Evolutionary conservation across 73 alveolate species (phyloP).

Genomic region (Paramecium sonneborni): DNA sequence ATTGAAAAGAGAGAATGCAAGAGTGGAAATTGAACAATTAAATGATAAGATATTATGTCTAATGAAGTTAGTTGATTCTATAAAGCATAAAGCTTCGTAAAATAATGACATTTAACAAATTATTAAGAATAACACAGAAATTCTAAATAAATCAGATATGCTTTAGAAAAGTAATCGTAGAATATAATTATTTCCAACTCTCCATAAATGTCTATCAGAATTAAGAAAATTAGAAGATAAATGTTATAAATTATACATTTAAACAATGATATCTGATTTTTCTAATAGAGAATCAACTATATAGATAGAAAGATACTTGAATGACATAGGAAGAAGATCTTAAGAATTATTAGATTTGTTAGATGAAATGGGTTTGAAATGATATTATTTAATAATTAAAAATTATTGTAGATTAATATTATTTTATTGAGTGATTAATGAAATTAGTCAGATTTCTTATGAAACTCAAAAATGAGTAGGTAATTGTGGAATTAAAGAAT

Average conservation of each 20-base stretch:
- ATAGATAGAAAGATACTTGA: neutral
- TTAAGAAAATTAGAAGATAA: slow-evolving; percentile 20
- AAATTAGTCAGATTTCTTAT: slow-evolving; percentile 94
- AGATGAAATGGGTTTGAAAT: neutral
- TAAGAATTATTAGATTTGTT: neutral
- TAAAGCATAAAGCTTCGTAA: neutral
- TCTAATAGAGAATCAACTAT: neutral
- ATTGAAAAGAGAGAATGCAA: slow-evolving; percentile 36
- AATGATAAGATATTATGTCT: neutral
- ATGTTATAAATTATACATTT: slow-evolving; percentile 26
- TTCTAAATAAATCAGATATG: neutral
- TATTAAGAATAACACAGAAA: neutral
- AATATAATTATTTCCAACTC: slow-evolving; percentile 22
- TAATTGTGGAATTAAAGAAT: slow-evolving; percentile 97
- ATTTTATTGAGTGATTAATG: slow-evolving; percentile 70
- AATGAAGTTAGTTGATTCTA: slow-evolving; percentile 1
- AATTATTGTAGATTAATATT: neutral
- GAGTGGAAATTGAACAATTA: slow-evolving; percentile 10
- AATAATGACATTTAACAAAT: neutral
- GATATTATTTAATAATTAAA: neutral
- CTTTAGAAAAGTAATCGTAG: neutral
- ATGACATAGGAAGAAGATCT: neutral
- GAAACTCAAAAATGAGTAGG: slow-evolving; percentile 97
- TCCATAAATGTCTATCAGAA: neutral
- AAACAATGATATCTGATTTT: slow-evolving; percentile 2